phyloP scores from a whole-genome alignment of 2,329 filamentous ascomycete genomes.

The Lachnellula hyalina region DNA sequence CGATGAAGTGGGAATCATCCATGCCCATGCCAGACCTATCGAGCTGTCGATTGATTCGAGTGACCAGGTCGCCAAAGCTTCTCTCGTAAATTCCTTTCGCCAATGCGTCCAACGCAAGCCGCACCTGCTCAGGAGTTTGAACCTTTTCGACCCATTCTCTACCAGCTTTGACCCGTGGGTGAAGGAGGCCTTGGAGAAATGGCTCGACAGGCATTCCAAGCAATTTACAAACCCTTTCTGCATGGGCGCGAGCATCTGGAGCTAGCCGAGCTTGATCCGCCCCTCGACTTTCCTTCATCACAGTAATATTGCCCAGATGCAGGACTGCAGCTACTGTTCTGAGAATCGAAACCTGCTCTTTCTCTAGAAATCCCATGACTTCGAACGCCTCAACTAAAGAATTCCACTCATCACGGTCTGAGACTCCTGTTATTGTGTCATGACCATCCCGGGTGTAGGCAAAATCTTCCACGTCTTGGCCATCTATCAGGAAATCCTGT shows the following conservation, averaged over 20 bases:
- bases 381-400: slow-evolving; percentile 85
- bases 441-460: slow-evolving; percentile 89
- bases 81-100: slow-evolving; percentile 98
- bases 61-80: slow-evolving; percentile 87
- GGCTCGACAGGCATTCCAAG: slow-evolving; percentile 79
- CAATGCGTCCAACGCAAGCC: slow-evolving; percentile 81
- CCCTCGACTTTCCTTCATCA: slow-evolving; percentile 84
- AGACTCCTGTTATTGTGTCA: slow-evolving; percentile 84
- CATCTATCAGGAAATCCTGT: slow-evolving; percentile 69
- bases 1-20: slow-evolving; percentile 93
- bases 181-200: slow-evolving; percentile 82
- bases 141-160: slow-evolving; percentile 98
- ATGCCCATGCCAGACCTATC: slow-evolving; percentile 77
- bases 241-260: slow-evolving; percentile 67
- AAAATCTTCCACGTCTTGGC: slow-evolving; percentile 77
- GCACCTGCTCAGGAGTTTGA: slow-evolving; percentile 94
- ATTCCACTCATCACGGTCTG: slow-evolving; percentile 87
- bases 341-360: slow-evolving; percentile 78
- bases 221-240: slow-evolving; percentile 73
- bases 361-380: slow-evolving; percentile 86
- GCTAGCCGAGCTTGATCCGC: slow-evolving; percentile 85
- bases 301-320: slow-evolving; percentile 86
- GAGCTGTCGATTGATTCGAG: slow-evolving; percentile 84
- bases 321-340: slow-evolving; percentile 86
- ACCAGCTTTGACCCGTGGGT: slow-evolving; percentile 91